These are phyloP conservation scores for Pisolithus sp. DNA, from an alignment of 768 basidiomycete genomes.

Conservation along the genomic window DNA sequence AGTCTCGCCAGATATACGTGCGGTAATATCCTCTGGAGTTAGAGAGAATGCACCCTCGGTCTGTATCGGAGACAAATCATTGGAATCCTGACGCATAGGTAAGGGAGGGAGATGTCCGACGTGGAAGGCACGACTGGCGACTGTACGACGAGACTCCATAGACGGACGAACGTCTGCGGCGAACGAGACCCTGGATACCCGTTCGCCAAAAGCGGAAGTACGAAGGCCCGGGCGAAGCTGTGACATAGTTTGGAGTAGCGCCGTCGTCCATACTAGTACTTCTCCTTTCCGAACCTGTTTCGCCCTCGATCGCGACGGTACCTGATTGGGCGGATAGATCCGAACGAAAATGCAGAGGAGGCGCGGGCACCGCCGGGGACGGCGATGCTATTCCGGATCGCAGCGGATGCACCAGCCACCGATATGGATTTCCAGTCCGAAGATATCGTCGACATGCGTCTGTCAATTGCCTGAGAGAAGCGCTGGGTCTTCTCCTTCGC, in stretches of 20 bases:
- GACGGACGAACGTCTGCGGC: constrained; percentile 52
- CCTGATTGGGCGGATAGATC: constrained; percentile 46
- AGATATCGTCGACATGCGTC: constrained; percentile 78
- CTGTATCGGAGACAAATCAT: constrained; percentile 39
- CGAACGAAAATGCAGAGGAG: constrained; percentile 50
- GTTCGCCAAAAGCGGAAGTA: constrained; percentile 42
- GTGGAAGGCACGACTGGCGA: constrained; percentile 38
- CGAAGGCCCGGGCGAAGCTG: constrained; percentile 52
- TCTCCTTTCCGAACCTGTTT: constrained; percentile 26
- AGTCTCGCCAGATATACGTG: constrained; percentile 38
- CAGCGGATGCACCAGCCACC: constrained; percentile 62
- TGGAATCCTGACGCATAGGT: constrained; percentile 27
- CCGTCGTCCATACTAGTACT: constrained; percentile 28
- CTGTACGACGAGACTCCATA: constrained; percentile 36
- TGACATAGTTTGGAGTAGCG: constrained; percentile 29
- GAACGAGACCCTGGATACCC: constrained; percentile 61
- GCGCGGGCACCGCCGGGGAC: constrained; percentile 33
- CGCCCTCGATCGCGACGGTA: constrained; percentile 39
- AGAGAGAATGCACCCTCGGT: constrained; percentile 35
- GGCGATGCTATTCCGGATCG: constrained; percentile 65
- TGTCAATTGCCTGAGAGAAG: constrained; percentile 66
- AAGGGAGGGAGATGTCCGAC: constrained; percentile 36
- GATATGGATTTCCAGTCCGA: constrained; percentile 76
- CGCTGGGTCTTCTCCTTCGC: constrained; percentile 46
- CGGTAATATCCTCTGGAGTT: constrained; percentile 57